These are phyloP conservation scores for Solanum phureja DNA, from an alignment of 257 asterid species.

Conservation along the genomic window DNA sequence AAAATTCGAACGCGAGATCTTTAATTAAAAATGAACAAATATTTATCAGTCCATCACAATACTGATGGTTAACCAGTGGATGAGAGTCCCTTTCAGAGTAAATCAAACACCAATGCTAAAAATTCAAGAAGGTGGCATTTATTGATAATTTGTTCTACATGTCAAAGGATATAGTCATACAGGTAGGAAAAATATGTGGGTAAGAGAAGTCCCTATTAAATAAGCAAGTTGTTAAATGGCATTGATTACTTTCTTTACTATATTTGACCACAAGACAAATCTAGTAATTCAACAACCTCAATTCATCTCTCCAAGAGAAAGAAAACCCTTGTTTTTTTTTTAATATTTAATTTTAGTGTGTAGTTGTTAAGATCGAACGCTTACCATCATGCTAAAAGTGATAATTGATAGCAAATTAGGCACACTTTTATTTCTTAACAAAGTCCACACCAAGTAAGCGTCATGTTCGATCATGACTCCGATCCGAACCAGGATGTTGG, in stretches of 20 bases:
- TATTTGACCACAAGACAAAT: not conserved
- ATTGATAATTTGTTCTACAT: not conserved
- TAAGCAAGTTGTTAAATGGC: not conserved
- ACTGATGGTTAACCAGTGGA: not conserved
- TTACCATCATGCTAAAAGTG: too few relatives aligned
- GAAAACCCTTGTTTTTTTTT: not conserved
- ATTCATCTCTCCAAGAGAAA: not conserved
- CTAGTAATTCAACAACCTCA: not conserved
- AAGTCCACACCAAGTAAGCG: not conserved
- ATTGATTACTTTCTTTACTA: not conserved
- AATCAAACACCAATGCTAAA: not conserved
- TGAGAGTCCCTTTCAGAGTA: not conserved
- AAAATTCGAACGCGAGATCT: rapidly evolving
- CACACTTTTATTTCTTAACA: too few relatives aligned
- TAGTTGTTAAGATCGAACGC: too few relatives aligned
- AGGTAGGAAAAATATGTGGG: not conserved
- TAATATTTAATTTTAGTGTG: not conserved
- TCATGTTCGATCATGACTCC: not conserved
- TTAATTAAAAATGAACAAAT: too few relatives aligned
- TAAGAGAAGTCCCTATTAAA: not conserved
- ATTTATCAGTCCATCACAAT: not conserved
- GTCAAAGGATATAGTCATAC: not conserved
- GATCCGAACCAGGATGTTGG: not conserved
- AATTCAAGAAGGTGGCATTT: not conserved
- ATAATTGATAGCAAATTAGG: not conserved